Base-by-base conservation (phyloP, 768 basidiomycete species). In the Suillus americanus region DNA sequence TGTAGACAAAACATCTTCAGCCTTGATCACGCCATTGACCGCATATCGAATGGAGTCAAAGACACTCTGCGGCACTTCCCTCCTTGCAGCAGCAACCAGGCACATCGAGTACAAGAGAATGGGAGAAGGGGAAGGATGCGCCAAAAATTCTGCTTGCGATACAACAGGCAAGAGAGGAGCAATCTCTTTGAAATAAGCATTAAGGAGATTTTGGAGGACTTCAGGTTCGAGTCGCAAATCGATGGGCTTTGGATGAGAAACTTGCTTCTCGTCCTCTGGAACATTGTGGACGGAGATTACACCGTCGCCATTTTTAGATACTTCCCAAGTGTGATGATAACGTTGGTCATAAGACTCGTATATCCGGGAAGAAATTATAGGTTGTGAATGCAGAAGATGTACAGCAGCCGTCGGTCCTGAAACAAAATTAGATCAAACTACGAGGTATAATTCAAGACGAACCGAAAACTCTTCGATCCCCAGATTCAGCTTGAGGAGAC, bases 31-130 rank as follows among this genome's bases (percentile, higher is more conserved):
- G 54, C 82, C 85, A 72, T 97, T 96, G 68, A 98, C 94, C 13
- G 91, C 86, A 66, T 87, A 89, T 65, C 97, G 87, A 63, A 99
- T 89, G 2, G 90, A 89, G 69, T 97, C 92, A 69, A 99, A 97
- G n/a, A 96, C 84, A 61, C 83, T 80, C 68, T 92, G 89, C 3
- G 95, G 90, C 5, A 93, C 88, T 65, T 92, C 89, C 57, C 96
- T 86, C 62, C 91, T 85, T 37, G 94, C 89, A 18, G 93, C 92
- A 23, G 96, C 93, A 48, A 98, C 89, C 37, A 95, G 89, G 76
- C 95, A 98, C 78, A 99, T 95, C 43, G 94, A 89, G 76, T 98
- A 98, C 25, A 99, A 84, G 64, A 99, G 78, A 28, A 99, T 82
- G 5, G 91, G 88, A 3, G 94, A 86, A 0, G 90, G 91, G 16